Conservation (phyloP, 2,329 filamentous ascomycete species). For the Xylaria hypoxylon region DNA sequence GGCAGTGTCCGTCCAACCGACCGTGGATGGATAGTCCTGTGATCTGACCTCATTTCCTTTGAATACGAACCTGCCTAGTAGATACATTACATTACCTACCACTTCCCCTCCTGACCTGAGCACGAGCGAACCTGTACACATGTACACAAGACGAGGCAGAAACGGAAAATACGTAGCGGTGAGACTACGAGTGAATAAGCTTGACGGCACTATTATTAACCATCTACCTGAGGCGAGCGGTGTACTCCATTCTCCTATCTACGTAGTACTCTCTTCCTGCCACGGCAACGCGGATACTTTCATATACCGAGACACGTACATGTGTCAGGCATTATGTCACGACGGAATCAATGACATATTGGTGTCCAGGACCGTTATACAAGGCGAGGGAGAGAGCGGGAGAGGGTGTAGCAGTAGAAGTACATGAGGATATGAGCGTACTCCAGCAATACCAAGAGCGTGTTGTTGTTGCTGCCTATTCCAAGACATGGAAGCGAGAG, state of each 20-base stretch:
- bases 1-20: neutral
- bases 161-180: constrained; percentile 4
- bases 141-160: neutral
- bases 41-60: neutral
- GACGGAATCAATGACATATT: too few species aligned
- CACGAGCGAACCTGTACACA: neutral
- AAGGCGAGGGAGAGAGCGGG: neutral
- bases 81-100: neutral
- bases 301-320: neutral
- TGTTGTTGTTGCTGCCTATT: neutral
- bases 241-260: neutral
- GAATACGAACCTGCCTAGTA: neutral
- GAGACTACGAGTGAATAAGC: neutral
- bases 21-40: neutral
- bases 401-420: neutral
- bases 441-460: neutral
- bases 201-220: neutral
- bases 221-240: neutral
- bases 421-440: neutral
- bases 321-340: neutral
- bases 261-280: neutral
- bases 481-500: too few species aligned
- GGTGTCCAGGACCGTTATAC: too few species aligned
- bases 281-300: neutral
- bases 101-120: neutral